Evolutionary conservation across 306 rosid genomes (phyloP), one percentile per base, ranked within the genome.

Genomic region (Biancaea sappan): DNA sequence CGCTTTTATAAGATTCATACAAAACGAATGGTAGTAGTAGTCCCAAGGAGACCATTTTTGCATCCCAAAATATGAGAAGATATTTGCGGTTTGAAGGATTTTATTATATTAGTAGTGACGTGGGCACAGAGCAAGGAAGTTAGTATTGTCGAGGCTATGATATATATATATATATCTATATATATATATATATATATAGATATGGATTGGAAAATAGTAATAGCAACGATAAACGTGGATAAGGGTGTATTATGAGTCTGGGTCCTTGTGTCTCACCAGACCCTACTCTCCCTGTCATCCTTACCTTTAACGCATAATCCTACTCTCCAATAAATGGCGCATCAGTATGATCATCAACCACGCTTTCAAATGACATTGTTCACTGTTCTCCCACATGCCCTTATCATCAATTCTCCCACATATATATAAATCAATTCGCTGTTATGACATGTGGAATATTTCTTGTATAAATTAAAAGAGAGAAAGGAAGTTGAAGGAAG

Each of bases 181-280:
- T n/a, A n/a, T n/a, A n/a, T n/a, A n/a, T n/a, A n/a, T n/a, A n/a
- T n/a, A n/a, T n/a, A n/a, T n/a, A n/a, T n/a, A n/a, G n/a, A n/a
- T 53, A 73, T 31, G 16, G 74, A 10, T 52, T 61, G 59, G 51
- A 61, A 67, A 77, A 22, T 31, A n/a, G 35, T 8, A 32, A 7
- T 31, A 34, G 15, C 41, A 38, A 38, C 35, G 67, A 63, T 54
- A 69, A 77, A 73, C 28, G 47, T 73, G 80, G 71, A 77, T 62
- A 78, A 73, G 41, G 66, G 73, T 64, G 13, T 69, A 68, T 78
- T 72, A 73, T 68, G 68, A 28, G 1, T 70, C 60, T 75, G 84
- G 76, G 73, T 75, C 83, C 76, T 75, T 41, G 32, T 83, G 76
- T 52, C 79, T 65, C 72, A 40, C 5, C 29, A 61, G 51, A n/a